Evolutionary conservation across 805 yeast genomes (phyloP).

Genomic region (Myxozyma nipponensis): DNA sequence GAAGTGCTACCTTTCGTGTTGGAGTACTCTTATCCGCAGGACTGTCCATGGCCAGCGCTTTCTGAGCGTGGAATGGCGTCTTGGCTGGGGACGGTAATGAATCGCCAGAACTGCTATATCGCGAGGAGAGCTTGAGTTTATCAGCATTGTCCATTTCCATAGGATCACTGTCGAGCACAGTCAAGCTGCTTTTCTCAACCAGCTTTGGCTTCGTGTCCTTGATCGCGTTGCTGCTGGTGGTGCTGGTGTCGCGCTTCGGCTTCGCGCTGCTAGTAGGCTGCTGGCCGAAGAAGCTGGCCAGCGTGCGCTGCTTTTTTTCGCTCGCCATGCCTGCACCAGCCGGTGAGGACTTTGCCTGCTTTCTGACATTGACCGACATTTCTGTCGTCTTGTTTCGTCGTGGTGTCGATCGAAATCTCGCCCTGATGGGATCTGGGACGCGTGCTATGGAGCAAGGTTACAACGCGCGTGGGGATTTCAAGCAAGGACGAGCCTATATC

Average conservation of each 20-base stretch:
- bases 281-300: conserved; percentile 23
- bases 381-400: no score
- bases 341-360: neutral
- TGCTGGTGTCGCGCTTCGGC: neutral
- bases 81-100: neutral
- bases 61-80: neutral
- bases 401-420: no score
- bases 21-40: neutral
- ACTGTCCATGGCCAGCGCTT: neutral
- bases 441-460: no score
- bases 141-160: neutral
- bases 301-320: conserved; percentile 24
- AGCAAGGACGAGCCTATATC: no score
- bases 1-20: neutral
- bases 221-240: neutral
- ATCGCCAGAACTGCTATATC: neutral
- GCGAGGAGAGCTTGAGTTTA: neutral
- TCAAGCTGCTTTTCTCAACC: neutral
- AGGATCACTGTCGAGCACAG: conserved; percentile 24
- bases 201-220: neutral
- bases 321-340: neutral
- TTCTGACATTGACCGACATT: neutral
- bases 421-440: no score
- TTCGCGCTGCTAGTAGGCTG: conserved; percentile 1
- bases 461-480: no score